These are phyloP conservation scores for Epichloe typhina DNA, from an alignment of 2,329 filamentous ascomycete species.

Conservation along the genomic window DNA sequence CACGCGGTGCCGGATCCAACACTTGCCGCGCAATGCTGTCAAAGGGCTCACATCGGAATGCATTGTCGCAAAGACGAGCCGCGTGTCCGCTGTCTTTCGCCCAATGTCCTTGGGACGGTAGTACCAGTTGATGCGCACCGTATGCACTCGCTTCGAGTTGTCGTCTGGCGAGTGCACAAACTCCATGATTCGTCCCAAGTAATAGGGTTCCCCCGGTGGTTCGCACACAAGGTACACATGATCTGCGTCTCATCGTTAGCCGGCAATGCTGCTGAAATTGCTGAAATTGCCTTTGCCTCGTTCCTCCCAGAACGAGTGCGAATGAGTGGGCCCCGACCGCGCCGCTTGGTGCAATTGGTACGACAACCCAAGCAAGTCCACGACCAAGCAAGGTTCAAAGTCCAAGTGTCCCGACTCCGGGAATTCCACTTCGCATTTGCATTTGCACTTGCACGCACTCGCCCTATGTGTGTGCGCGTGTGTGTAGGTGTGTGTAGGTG, in stretches of 20 bases:
- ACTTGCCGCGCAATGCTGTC: constrained; percentile 85
- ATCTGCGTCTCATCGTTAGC: constrained; percentile 27
- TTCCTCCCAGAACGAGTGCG: constrained; percentile 1
- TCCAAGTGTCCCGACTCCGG: background rate
- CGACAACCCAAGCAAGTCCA: background rate
- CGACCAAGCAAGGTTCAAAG: constrained; percentile 1
- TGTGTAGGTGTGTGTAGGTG: background rate
- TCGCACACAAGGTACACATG: constrained; percentile 95
- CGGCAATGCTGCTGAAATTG: constrained; percentile 2
- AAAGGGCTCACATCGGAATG: constrained; percentile 93
- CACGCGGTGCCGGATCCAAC: constrained; percentile 74
- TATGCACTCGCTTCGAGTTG: constrained; percentile 60
- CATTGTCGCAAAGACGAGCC: constrained; percentile 92
- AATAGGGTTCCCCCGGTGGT: constrained; percentile 94
- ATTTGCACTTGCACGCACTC: background rate
- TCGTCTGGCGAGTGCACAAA: constrained; percentile 78
- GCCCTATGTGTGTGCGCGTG: background rate
- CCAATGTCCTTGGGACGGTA: constrained; percentile 94
- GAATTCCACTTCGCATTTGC: background rate
- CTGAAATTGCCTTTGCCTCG: constrained; percentile 4
- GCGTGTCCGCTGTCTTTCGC: constrained; percentile 80
- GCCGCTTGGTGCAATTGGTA: constrained; percentile 6
- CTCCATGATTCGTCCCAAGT: constrained; percentile 95
- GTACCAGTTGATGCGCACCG: constrained; percentile 93
- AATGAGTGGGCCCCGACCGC: constrained; percentile 6